Conservation (phyloP, 176 grass and related monocot species). For the Paspalum vaginatum region DNA sequence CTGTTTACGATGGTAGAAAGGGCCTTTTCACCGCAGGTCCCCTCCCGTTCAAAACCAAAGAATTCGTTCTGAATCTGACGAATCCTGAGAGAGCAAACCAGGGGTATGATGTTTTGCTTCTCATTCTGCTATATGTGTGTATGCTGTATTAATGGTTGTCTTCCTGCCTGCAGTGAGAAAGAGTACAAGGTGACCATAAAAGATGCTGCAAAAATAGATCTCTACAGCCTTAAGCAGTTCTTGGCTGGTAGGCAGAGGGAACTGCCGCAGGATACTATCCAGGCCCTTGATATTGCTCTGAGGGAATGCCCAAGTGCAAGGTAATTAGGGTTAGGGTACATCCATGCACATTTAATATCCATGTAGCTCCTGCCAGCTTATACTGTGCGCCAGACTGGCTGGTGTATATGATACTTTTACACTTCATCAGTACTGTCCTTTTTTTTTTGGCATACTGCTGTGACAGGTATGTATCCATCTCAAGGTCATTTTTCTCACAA, state of each 20-base stretch:
- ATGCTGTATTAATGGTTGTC: background rate
- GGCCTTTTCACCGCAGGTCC: constrained; percentile 59
- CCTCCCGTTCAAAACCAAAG: constrained; percentile 46
- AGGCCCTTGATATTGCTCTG: constrained; percentile 74
- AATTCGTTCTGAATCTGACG: constrained; percentile 51
- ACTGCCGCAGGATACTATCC: constrained; percentile 61
- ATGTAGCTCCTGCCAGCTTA: background rate
- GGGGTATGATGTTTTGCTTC: constrained; percentile 34
- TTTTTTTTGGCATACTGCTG: background rate
- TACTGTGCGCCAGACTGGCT: background rate
- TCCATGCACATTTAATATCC: background rate
- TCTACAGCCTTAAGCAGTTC: constrained; percentile 53
- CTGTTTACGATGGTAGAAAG: constrained; percentile 63
- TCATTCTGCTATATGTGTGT: background rate
- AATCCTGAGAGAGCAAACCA: constrained; percentile 10
- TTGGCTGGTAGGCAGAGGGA: constrained; percentile 51
- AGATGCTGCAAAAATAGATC: constrained; percentile 34
- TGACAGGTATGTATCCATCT: constrained; percentile 59
- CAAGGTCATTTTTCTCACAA: constrained; percentile 78
- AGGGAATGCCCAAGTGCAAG: constrained; percentile 44
- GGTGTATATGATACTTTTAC: background rate
- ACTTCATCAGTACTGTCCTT: background rate
- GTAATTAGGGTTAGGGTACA: background rate
- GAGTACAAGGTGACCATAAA: constrained; percentile 63
- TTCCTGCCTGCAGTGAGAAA: constrained; percentile 22